These are phyloP conservation scores for Elsinoe batatas DNA, from an alignment of 2,329 filamentous ascomycete genomes.

Conservation along the genomic window DNA sequence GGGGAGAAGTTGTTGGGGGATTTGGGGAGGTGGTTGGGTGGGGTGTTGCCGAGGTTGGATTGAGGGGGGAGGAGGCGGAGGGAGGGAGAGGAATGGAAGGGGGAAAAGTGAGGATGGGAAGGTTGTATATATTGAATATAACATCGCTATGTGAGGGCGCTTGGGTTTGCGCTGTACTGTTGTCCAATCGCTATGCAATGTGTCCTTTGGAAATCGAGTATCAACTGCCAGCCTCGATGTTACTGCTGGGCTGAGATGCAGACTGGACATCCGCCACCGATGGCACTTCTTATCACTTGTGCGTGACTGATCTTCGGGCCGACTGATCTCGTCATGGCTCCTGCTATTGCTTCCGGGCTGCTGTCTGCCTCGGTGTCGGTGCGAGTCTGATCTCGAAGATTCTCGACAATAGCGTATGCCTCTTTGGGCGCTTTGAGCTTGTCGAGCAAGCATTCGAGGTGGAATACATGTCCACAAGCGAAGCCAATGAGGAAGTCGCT, in stretches of 20 bases:
- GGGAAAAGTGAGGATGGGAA: background rate
- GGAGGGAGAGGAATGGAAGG: too few species aligned
- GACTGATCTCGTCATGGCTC: conserved; percentile 8
- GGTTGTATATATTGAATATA: background rate
- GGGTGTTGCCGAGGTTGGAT: conserved; percentile 31
- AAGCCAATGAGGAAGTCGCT: conserved; percentile 68
- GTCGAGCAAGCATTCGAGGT: conserved; percentile 60
- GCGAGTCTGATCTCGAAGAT: conserved; percentile 37
- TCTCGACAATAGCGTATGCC: conserved; percentile 30
- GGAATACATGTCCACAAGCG: conserved; percentile 72
- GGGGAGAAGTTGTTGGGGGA: conserved; percentile 36
- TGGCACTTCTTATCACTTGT: conserved; percentile 52
- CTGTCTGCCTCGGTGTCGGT: conserved; percentile 35
- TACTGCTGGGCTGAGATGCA: conserved; percentile 11
- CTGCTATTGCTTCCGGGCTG: conserved; percentile 27
- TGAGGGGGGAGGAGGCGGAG: background rate
- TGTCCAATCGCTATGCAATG: conserved; percentile 2
- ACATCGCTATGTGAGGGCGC: background rate
- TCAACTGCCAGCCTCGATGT: background rate
- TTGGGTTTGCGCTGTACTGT: conserved; percentile 3
- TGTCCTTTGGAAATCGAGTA: background rate
- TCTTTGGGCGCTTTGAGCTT: conserved; percentile 31
- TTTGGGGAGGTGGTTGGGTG: conserved; percentile 35
- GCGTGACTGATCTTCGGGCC: conserved; percentile 16
- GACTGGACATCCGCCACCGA: conserved; percentile 30